Percentiles rank a stretch among this genome's conserved stretches.
These are phyloP conservation scores for Fusarium oligoseptatum DNA, from an alignment of 2,329 filamentous ascomycete genomes.

Conservation along the genomic window DNA sequence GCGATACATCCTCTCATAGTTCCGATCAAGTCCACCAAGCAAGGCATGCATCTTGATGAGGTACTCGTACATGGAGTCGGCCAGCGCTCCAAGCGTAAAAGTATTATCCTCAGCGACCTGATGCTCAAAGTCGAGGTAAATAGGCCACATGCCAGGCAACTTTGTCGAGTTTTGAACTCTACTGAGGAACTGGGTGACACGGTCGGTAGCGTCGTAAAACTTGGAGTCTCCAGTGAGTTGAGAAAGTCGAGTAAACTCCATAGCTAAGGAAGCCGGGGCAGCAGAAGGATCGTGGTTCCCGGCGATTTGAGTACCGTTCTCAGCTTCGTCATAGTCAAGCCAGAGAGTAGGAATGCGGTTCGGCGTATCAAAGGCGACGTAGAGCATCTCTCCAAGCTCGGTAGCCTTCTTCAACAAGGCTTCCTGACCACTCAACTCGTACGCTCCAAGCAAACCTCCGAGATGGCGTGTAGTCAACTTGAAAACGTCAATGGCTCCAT, in stretches of 20 bases:
- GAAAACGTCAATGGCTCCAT: slow-evolving; percentile 62
- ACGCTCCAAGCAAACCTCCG: slow-evolving; percentile 64
- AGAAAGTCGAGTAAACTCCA: slow-evolving; percentile 82
- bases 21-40: slow-evolving; percentile 70
- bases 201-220: slow-evolving; percentile 82
- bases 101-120: slow-evolving; percentile 63
- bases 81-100: slow-evolving; percentile 67
- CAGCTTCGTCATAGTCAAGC: slow-evolving; percentile 60
- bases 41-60: slow-evolving; percentile 74
- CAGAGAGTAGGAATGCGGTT: slow-evolving; percentile 64
- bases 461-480: slow-evolving; percentile 69
- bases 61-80: slow-evolving; percentile 73
- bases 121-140: slow-evolving; percentile 68
- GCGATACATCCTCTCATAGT: slow-evolving; percentile 77
- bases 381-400: slow-evolving; percentile 68
- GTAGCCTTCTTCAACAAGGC: slow-evolving; percentile 63
- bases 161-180: slow-evolving; percentile 75
- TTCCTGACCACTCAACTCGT: slow-evolving; percentile 62
- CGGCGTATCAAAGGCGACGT: slow-evolving; percentile 67
- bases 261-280: slow-evolving; percentile 72
- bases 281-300: slow-evolving; percentile 65
- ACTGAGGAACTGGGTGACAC: slow-evolving; percentile 79
- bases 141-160: slow-evolving; percentile 85
- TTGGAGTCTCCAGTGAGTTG: slow-evolving; percentile 79
- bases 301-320: slow-evolving; percentile 60